Percentiles rank a stretch among this genome's conserved stretches.
These are phyloP conservation scores for Ceratobasidium sp. DNA, from an alignment of 1,284 basidiomycete species.

Conservation along the genomic window DNA sequence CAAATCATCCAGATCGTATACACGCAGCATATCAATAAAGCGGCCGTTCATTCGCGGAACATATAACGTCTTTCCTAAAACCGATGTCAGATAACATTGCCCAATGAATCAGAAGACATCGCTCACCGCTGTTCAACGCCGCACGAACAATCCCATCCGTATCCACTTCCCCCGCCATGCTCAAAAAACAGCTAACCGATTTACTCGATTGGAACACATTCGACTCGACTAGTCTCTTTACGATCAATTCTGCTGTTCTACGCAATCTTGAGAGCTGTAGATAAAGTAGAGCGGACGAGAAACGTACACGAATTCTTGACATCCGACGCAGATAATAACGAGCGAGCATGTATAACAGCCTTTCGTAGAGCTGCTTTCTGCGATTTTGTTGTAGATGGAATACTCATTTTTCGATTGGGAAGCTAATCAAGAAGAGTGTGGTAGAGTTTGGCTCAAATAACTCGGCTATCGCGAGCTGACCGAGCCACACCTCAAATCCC, in stretches of 20 bases:
- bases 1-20: constrained; percentile 45
- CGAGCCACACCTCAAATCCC: no score
- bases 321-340: constrained; percentile 10
- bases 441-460: no score
- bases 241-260: constrained; percentile 43
- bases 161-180: constrained; percentile 46
- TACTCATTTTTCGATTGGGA: constrained; percentile 9
- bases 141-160: constrained; percentile 44
- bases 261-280: background rate
- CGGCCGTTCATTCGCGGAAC: constrained; percentile 46
- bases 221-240: constrained; percentile 33
- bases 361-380: constrained; percentile 35
- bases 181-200: constrained; percentile 46
- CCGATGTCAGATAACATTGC: no score
- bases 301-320: constrained; percentile 31
- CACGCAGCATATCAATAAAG: constrained; percentile 45
- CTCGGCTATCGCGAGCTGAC: no score
- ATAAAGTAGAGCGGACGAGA: no score
- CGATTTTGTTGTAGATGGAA: constrained; percentile 23
- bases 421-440: no score
- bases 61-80: constrained; percentile 45
- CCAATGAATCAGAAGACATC: background rate
- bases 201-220: constrained; percentile 43
- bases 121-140: constrained; percentile 26
- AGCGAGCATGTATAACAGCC: constrained; percentile 27